Base-by-base conservation (phyloP, 768 basidiomycete species). In the Termitomyces sp. region DNA sequence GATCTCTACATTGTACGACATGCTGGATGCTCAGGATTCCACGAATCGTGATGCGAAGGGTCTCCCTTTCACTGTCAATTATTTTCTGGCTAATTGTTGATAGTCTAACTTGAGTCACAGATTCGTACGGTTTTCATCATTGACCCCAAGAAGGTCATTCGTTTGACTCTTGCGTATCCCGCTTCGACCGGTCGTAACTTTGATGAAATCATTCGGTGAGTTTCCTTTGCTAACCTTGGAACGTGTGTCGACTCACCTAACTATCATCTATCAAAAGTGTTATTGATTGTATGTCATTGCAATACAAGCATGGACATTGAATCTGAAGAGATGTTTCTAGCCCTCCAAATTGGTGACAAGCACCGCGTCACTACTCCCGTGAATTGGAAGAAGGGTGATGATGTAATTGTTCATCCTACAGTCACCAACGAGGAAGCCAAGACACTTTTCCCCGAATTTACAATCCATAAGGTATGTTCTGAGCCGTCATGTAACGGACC, bases 61-160 rank as follows among this genome's bases (percentile, higher is more conserved):
- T 49, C 81, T 98, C 46, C 97, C 97, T 22, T 94, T 98, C 80
- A 99, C 97, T 50, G 93, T 87, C 63, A 61, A 75, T 64, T 3
- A 13, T 42, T 44, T 44, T 15, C 44, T 50, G 3, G 45, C 16
- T 18, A 39, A 36, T 20, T 12, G 49, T 15, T 15, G 9, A 12
- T 55, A 54, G 48, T 15, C 20, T 46, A 30, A 57, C 3, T 31
- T 16, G 22, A 4, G 12, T 46, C n/a, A 27, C 46, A 92, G 89
- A 86, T 99, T 75, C 89, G 97, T 60, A 97, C 94, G 8, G 97
- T 99, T 61, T 99, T 96, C 75, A 78, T 99, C 64, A 93, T 99
- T 68, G 97, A 99, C 77, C 95, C 97, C 47, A 93, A 93, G 77
- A 94, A 97, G 78, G 81, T 85, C 67, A 97, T 99, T 70, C 91